Evolutionary conservation across 2,329 filamentous ascomycete genomes (phyloP).

Genomic region (Colletotrichum tropicale): DNA sequence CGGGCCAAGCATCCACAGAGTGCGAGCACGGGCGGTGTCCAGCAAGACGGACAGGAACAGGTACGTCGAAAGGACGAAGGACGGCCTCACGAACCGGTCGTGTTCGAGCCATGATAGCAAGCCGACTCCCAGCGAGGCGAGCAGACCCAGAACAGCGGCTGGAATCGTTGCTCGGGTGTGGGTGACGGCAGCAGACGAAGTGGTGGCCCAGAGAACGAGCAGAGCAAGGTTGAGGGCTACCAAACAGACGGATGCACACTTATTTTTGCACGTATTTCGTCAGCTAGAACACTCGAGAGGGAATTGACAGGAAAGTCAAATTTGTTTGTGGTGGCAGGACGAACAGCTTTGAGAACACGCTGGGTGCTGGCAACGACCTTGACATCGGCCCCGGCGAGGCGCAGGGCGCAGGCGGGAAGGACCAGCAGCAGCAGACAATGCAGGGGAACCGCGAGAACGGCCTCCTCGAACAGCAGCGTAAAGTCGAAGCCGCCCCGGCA

Average conservation of each 20-base stretch:
- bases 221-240: slow-evolving; percentile 5
- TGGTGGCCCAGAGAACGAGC: slow-evolving; percentile 4
- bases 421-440: slow-evolving; percentile 4
- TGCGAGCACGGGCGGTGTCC: slow-evolving; percentile 22
- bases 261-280: background rate
- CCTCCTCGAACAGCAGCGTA: slow-evolving; percentile 31
- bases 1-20: slow-evolving; percentile 16
- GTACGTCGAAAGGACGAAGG: slow-evolving; percentile 19
- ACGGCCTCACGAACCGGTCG: slow-evolving; percentile 18
- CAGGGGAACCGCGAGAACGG: slow-evolving; percentile 24
- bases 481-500: slow-evolving; percentile 33
- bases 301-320: background rate
- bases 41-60: slow-evolving; percentile 19
- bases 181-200: background rate
- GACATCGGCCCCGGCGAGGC: slow-evolving; percentile 1
- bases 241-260: background rate
- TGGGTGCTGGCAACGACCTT: slow-evolving; percentile 11
- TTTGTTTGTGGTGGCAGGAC: background rate
- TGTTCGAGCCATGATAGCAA: slow-evolving; percentile 16
- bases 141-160: background rate
- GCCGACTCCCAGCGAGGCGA: background rate
- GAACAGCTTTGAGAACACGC: slow-evolving; percentile 8
- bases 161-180: slow-evolving; percentile 8
- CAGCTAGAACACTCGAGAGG: background rate
- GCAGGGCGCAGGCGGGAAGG: background rate